Conservation (phyloP, 2,329 filamentous ascomycete genomes). For the Pseudogymnoascus sp. region DNA sequence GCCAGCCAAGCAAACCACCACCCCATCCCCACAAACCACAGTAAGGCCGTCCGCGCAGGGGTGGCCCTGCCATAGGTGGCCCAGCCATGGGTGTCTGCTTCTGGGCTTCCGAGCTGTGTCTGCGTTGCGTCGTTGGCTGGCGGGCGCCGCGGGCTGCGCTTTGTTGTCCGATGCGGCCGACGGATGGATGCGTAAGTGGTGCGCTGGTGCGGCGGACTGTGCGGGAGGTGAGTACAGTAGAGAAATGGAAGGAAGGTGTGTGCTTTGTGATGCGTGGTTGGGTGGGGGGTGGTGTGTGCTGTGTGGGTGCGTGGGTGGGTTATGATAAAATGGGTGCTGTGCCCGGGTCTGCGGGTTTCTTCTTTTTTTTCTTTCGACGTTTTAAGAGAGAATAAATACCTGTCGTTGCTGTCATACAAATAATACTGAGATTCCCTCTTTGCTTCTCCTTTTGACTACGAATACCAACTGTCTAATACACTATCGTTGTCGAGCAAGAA, state of each 20-base stretch:
- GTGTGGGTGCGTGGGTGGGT: background rate
- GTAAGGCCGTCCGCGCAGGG: background rate
- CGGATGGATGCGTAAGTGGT: background rate
- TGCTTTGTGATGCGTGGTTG: background rate
- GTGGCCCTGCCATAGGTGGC: background rate
- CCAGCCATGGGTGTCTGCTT: background rate
- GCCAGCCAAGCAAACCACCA: background rate
- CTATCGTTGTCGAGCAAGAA: background rate
- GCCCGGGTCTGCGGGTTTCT: background rate
- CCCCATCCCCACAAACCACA: background rate
- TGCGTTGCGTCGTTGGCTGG: background rate
- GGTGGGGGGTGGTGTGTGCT: background rate
- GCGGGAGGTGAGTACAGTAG: background rate
- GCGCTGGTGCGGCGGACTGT: background rate
- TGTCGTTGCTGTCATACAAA: background rate
- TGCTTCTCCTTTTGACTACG: background rate
- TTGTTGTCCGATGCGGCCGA: constrained; percentile 1
- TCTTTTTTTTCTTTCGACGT: background rate
- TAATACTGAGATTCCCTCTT: background rate
- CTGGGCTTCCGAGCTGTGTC: background rate
- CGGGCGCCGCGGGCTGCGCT: background rate
- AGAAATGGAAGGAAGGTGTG: background rate
- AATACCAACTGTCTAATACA: background rate
- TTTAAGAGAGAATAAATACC: background rate
- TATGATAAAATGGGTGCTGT: background rate